phyloP scores from a whole-genome alignment of 352 stramenopile genomes.

The Phytophthora sansomeana region DNA sequence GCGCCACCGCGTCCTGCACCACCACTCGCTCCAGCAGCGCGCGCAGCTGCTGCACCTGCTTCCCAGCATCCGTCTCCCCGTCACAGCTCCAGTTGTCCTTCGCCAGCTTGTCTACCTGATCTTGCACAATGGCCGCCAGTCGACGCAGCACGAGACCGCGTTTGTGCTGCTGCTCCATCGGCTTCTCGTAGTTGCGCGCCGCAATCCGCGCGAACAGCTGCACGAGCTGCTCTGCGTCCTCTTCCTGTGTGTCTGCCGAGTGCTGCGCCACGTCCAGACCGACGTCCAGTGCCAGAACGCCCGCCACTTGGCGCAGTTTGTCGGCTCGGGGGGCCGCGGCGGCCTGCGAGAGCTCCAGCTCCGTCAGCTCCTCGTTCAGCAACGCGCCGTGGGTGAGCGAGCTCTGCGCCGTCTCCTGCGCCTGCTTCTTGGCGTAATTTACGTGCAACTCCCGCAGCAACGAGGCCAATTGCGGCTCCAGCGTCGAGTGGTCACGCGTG shows the following conservation, averaged over 20 bases:
- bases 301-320: slow-evolving; percentile 36
- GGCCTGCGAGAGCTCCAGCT: slow-evolving; percentile 54
- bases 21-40: slow-evolving; percentile 54
- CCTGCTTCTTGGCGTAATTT: slow-evolving; percentile 29
- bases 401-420: neutral
- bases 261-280: slow-evolving; percentile 15
- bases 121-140: slow-evolving; percentile 32
- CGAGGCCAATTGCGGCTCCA: slow-evolving; percentile 35
- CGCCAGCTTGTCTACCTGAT: slow-evolving; percentile 21
- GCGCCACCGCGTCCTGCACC: slow-evolving; percentile 37
- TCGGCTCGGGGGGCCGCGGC: slow-evolving; percentile 11
- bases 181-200: slow-evolving; percentile 52
- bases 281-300: slow-evolving; percentile 52
- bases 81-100: slow-evolving; percentile 52
- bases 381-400: slow-evolving; percentile 17
- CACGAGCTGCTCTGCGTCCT: slow-evolving; percentile 33
- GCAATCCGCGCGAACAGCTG: slow-evolving; percentile 46
- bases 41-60: slow-evolving; percentile 51
- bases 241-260: slow-evolving; percentile 1
- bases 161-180: slow-evolving; percentile 42
- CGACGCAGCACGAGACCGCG: slow-evolving; percentile 45
- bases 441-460: slow-evolving; percentile 48
- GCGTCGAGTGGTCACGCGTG: slow-evolving; percentile 42
- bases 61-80: slow-evolving; percentile 12
- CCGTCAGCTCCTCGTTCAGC: slow-evolving; percentile 64